A percentile compares a stretch with the other conserved stretches of the same genome.
Evolutionary conservation across 2,329 filamentous ascomycete species (phyloP).

Genomic region (Stagonosporopsis rhizophila): DNA sequence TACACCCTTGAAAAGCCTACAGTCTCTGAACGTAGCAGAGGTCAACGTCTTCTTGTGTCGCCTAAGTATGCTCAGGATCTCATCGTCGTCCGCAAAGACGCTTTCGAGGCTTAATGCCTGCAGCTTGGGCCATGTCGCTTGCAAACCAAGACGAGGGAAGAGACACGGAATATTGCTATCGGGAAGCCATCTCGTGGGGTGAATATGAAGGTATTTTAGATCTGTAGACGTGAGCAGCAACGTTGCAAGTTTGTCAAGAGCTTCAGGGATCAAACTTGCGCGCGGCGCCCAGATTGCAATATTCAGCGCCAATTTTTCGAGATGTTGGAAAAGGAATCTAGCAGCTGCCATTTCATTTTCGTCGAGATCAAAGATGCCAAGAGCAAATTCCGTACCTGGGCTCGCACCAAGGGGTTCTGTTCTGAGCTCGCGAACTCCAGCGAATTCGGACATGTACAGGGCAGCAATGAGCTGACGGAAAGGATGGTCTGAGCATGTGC

Average conservation of each 20-base stretch:
- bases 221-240: slow-evolving; percentile 26
- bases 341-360: slow-evolving; percentile 28
- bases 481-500: slow-evolving; percentile 23
- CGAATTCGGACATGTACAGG: slow-evolving; percentile 28
- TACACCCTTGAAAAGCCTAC: slow-evolving; percentile 23
- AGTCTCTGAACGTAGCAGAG: slow-evolving; percentile 22
- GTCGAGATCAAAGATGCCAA: slow-evolving; percentile 30
- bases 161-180: background rate
- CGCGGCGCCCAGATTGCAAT: slow-evolving; percentile 13
- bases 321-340: slow-evolving; percentile 28
- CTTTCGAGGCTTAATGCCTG: slow-evolving; percentile 31
- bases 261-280: background rate
- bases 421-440: slow-evolving; percentile 32
- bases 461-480: slow-evolving; percentile 41
- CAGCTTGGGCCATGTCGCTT: slow-evolving; percentile 32
- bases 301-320: slow-evolving; percentile 29
- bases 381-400: slow-evolving; percentile 22
- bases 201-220: slow-evolving; percentile 28
- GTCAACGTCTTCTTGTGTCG: slow-evolving; percentile 32
- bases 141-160: slow-evolving; percentile 25
- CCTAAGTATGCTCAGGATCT: slow-evolving; percentile 27
- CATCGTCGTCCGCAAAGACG: slow-evolving; percentile 23
- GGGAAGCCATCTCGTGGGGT: slow-evolving; percentile 21
- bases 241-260: slow-evolving; percentile 26
- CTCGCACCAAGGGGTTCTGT: slow-evolving; percentile 1